A percentile compares a stretch with the other conserved stretches of the same genome.
phyloP scores from a whole-genome alignment of 768 basidiomycete genomes.

The Amanita brunnescens region DNA sequence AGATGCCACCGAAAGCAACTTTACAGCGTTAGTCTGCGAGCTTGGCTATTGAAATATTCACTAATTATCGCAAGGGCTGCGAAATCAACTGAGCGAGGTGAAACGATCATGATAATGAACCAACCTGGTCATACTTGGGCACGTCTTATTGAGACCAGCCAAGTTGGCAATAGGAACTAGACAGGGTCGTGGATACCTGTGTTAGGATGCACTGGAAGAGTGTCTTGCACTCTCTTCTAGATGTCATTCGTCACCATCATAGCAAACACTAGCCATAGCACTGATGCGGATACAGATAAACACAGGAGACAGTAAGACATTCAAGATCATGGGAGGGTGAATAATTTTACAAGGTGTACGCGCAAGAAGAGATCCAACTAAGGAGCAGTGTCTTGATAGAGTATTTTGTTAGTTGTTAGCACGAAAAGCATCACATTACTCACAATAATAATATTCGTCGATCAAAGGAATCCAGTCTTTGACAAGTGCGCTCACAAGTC shows the following conservation, averaged over 20 bases:
- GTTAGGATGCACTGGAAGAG: too few relatives aligned
- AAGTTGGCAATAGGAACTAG: slow-evolving; percentile 40
- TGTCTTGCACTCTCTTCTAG: too few relatives aligned
- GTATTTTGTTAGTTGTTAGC: background rate
- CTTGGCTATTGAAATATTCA: background rate
- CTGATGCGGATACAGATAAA: too few relatives aligned
- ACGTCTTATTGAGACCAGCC: slow-evolving; percentile 42
- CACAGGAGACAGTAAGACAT: too few relatives aligned
- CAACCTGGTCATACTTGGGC: slow-evolving; percentile 39
- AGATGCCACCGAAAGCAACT: slow-evolving; percentile 41
- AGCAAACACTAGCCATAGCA: too few relatives aligned
- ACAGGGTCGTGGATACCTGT: too few relatives aligned
- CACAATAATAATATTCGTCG: slow-evolving; percentile 88
- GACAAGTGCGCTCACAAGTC: slow-evolving; percentile 60
- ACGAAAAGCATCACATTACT: slow-evolving; percentile 19
- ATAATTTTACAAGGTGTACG: slow-evolving; percentile 5
- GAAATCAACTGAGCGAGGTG: background rate
- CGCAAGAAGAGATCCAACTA: slow-evolving; percentile 17
- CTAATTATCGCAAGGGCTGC: slow-evolving; percentile 34
- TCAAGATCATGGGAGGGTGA: background rate
- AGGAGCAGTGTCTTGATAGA: slow-evolving; percentile 28
- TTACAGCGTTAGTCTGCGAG: slow-evolving; percentile 1
- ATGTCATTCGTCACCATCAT: slow-evolving; percentile 45
- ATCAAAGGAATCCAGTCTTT: slow-evolving; percentile 86
- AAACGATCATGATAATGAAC: background rate